Evolutionary conservation across 352 stramenopile genomes (phyloP).

Genomic region (Globisporangium nagaii): DNA sequence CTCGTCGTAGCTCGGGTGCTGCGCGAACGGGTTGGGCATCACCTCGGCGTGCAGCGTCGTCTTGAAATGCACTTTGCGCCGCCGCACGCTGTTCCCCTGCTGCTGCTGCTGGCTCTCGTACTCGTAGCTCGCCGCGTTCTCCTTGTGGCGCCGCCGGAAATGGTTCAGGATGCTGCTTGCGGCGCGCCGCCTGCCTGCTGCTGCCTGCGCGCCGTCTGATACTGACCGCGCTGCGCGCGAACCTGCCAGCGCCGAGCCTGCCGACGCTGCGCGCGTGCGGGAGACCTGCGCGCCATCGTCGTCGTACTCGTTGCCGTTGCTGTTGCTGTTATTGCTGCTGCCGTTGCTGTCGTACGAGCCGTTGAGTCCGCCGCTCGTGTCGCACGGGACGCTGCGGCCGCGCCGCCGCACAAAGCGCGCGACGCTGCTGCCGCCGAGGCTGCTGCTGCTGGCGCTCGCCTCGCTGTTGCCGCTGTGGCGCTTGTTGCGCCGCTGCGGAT

Average conservation of each 20-base stretch:
- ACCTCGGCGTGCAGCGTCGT: constrained; percentile 34
- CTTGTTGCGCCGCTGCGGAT: constrained; percentile 7
- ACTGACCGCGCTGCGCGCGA: background rate
- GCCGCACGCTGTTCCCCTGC: background rate
- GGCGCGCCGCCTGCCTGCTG: background rate
- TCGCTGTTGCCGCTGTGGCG: constrained; percentile 5
- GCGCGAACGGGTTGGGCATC: constrained; percentile 16
- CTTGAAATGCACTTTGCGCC: constrained; percentile 43
- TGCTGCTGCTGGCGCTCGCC: background rate
- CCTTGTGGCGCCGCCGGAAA: constrained; percentile 9
- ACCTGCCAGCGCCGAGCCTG: background rate
- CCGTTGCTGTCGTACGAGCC: background rate
- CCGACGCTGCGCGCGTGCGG: background rate
- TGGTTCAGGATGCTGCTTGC: constrained; percentile 4
- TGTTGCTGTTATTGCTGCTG: background rate
- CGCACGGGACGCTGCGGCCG: constrained; percentile 10
- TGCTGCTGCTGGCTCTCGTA: background rate
- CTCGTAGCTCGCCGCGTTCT: background rate
- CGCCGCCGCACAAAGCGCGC: constrained; percentile 2
- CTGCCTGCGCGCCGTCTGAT: background rate
- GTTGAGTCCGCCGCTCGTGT: background rate
- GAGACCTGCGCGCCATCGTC: background rate
- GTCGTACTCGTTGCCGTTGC: background rate
- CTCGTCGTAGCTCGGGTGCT: constrained; percentile 49
- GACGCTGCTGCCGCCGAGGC: background rate